Conservation (phyloP, 139 green algal species). For the Volvox africanus region DNA sequence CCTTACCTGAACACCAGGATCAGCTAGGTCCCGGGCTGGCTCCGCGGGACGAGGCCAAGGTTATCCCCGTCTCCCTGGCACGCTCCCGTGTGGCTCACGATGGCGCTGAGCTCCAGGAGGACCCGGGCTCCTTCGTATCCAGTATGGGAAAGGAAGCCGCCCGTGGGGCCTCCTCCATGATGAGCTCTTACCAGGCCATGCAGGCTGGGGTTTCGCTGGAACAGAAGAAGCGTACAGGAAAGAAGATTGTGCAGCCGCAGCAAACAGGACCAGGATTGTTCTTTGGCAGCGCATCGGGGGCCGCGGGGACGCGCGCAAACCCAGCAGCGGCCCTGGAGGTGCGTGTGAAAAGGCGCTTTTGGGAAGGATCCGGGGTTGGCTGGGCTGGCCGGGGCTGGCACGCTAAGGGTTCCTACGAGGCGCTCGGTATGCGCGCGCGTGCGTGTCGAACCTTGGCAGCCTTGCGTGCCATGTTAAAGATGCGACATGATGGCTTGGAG, state of each 20-base stretch:
- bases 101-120: slow-evolving; percentile 4
- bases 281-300: background rate
- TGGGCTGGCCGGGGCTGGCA: too few relatives aligned
- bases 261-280: background rate
- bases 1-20: background rate
- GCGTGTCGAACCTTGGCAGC: too few relatives aligned
- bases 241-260: background rate
- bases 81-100: slow-evolving; percentile 20
- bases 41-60: background rate
- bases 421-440: too few relatives aligned
- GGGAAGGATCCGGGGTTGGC: too few relatives aligned
- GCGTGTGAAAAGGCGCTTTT: background rate
- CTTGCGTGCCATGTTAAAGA: too few relatives aligned
- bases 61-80: background rate
- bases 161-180: background rate
- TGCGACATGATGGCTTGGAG: too few relatives aligned
- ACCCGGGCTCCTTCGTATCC: slow-evolving; percentile 12
- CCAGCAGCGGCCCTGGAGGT: background rate
- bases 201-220: background rate
- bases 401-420: too few relatives aligned
- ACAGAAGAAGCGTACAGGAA: slow-evolving; percentile 23
- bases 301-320: background rate
- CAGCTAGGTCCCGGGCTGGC: slow-evolving; percentile 7
- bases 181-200: slow-evolving; percentile 42
- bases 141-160: background rate